Evolutionary conservation across 371 early-diverging fungal genomes (phyloP).

Genomic region (Dinochytrium kinnereticum): DNA sequence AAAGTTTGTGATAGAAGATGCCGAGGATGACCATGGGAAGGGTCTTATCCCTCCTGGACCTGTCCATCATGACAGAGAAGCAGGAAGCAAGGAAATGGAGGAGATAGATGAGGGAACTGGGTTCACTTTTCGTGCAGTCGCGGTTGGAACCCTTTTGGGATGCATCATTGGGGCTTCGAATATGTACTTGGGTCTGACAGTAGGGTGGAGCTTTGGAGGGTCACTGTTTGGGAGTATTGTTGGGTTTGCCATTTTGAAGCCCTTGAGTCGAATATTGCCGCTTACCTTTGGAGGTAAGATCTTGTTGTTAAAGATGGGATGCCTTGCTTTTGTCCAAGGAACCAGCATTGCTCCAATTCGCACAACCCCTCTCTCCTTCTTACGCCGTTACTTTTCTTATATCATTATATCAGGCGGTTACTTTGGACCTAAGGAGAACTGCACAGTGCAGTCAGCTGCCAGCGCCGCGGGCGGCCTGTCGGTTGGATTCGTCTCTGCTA

Average conservation of each 20-base stretch:
- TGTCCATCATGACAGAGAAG: constrained; percentile 3
- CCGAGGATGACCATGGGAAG: too few species aligned
- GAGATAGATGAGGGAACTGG: not conserved
- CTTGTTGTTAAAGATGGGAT: too few species aligned
- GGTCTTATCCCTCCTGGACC: not conserved
- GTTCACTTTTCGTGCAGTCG: constrained; percentile 55
- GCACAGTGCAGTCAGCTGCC: constrained; percentile 68
- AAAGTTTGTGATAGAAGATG: not conserved
- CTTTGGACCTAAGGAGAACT: constrained; percentile 75
- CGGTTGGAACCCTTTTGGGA: constrained; percentile 71
- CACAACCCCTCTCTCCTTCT: not conserved
- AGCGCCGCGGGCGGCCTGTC: constrained; percentile 76
- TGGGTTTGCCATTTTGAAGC: constrained; percentile 71
- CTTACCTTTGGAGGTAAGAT: constrained; percentile 53
- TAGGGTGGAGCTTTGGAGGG: constrained; percentile 69
- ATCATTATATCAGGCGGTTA: constrained; percentile 55
- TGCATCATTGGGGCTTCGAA: constrained; percentile 76
- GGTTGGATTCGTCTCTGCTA: constrained; percentile 69
- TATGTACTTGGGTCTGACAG: constrained; percentile 73
- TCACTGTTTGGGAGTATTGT: constrained; percentile 73
- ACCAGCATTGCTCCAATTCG: not conserved
- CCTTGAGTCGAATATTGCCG: constrained; percentile 58
- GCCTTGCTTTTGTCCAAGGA: too few species aligned
- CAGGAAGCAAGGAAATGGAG: not conserved
- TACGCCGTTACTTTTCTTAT: too few species aligned